Conservation (phyloP, 148 eudicot genomes). For the Rhododendron kiyosumense region DNA sequence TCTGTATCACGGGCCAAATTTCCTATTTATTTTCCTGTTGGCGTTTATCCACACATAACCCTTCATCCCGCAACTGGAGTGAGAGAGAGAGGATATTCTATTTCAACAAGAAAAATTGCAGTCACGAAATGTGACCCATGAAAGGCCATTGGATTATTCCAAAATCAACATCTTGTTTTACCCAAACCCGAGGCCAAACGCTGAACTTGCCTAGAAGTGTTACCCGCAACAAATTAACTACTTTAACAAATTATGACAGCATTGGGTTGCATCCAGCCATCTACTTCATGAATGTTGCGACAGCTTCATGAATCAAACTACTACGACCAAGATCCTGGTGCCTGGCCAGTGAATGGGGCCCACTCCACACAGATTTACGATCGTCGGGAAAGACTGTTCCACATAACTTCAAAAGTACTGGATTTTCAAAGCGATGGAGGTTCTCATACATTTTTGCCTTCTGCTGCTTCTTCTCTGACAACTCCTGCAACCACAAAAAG, state of each 20-base stretch:
- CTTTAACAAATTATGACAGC: neutral
- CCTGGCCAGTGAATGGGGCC: slow-evolving; percentile 56
- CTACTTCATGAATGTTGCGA: slow-evolving; percentile 51
- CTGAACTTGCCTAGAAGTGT: neutral
- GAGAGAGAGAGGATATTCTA: neutral
- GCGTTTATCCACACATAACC: too few species aligned
- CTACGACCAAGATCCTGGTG: slow-evolving; percentile 19
- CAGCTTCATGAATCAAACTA: slow-evolving; percentile 51
- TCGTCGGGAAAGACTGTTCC: slow-evolving; percentile 53
- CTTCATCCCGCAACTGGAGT: neutral
- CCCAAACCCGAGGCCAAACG: neutral
- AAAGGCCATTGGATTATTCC: neutral
- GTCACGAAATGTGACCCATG: neutral
- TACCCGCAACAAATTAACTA: neutral
- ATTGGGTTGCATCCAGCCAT: neutral
- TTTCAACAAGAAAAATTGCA: neutral
- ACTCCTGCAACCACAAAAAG: slow-evolving; percentile 39
- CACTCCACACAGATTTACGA: slow-evolving; percentile 52
- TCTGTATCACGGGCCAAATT: neutral
- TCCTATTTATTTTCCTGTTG: neutral
- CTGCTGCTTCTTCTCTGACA: slow-evolving; percentile 50
- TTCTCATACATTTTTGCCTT: slow-evolving; percentile 59
- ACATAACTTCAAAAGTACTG: slow-evolving; percentile 53
- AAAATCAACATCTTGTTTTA: neutral
- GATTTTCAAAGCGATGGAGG: slow-evolving; percentile 59